Base-by-base conservation (phyloP, 106 monocot genomes). In the Triglochin maritima region DNA sequence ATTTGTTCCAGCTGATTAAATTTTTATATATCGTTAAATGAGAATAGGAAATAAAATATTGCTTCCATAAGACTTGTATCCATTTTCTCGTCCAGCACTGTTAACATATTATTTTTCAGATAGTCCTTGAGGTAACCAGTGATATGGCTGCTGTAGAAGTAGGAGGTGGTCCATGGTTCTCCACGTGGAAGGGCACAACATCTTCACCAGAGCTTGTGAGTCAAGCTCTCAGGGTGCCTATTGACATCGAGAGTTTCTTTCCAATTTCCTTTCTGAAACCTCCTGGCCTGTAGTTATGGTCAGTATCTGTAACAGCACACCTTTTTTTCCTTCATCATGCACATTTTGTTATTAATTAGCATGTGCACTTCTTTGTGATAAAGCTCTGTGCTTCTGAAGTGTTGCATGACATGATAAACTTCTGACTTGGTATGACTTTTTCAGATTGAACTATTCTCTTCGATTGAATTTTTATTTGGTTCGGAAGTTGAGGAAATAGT, bases 141-240 rank as follows among this genome's bases (percentile, higher is more conserved):
- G 73, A 84, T 74, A 84, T 91, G 95, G 95, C 90, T 29, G 95
- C 87, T 54, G 67, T 84, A 5, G 95, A 96, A 83, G 85, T 96
- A 12, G 95, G 95, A n/a, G 95, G 95, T 3, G 95, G 95, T 6
- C 95, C 95, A 0, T 96, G 90, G 90, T 96, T 79, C 67, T 61
- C 80, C 3, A 69, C 79, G 2, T 96, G 90, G 95, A 86, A 96
- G 59, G 90, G 81, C n/a, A 74, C 72, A 51, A 56, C 85, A 4
- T 12, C 51, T 44, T 60, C 81, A 7, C 78, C 87, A 0, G 81
- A 91, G 78, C 44, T 88, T 43, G n/a, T 90, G 2, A 80, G 66
- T 11, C 50, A 70, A 47, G 66, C 78, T 47, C 78, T 96, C 9
- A 62, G 67, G 55, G 53, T 89, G 11, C 88, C 85, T 0, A 53